phyloP scores from a whole-genome alignment of 768 basidiomycete species.

The Cystobasidium ongulense region DNA sequence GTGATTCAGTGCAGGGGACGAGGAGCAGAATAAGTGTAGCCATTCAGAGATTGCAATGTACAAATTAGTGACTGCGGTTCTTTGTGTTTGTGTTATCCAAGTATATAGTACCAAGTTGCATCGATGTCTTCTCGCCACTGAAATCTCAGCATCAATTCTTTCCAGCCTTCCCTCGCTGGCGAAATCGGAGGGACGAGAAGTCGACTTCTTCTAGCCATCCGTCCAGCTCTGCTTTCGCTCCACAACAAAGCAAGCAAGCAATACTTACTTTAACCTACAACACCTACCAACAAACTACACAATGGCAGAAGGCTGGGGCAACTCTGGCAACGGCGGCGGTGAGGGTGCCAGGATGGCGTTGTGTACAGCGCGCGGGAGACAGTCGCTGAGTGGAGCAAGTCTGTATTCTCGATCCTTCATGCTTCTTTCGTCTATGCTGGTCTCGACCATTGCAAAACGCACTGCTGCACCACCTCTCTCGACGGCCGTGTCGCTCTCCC shows the following conservation, averaged over 20 bases:
- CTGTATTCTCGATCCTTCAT: not conserved
- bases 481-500: not conserved
- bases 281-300: not conserved
- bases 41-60: no score
- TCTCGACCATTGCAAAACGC: not conserved
- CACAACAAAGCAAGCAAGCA: not conserved
- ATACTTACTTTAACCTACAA: not conserved
- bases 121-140: not conserved
- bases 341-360: not conserved
- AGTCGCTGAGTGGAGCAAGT: conserved; percentile 3
- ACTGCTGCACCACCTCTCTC: not conserved
- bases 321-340: not conserved
- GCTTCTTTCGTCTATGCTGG: not conserved
- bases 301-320: conserved; percentile 28
- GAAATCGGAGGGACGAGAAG: not conserved
- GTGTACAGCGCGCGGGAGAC: not conserved
- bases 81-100: not conserved
- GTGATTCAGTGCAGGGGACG: no score
- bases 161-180: not conserved
- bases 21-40: no score
- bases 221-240: not conserved
- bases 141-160: not conserved
- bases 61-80: no score
- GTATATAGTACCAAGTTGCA: not conserved
- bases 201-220: not conserved